phyloP scores from a whole-genome alignment of 2,329 filamentous ascomycete genomes.

The Neopestalotiopsis sp. region DNA sequence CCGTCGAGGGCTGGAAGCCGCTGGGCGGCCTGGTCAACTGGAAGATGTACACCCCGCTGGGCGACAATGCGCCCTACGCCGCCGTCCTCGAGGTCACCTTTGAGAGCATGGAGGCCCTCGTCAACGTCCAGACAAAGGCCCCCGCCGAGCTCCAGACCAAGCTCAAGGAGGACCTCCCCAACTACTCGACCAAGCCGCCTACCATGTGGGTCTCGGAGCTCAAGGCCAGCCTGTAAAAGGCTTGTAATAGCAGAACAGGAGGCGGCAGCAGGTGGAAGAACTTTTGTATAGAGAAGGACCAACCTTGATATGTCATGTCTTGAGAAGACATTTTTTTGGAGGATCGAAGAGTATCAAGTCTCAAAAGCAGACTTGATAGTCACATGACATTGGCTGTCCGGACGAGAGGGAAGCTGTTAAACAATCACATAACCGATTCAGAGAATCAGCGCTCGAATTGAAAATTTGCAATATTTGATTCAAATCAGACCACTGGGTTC shows the following conservation, averaged over 20 bases:
- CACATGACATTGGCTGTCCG: no score
- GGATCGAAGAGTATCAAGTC: background rate
- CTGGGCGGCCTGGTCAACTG: slow-evolving; percentile 16
- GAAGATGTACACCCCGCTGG: slow-evolving; percentile 13
- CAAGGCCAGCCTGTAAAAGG: background rate
- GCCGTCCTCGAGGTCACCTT: slow-evolving; percentile 20
- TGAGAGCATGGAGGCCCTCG: slow-evolving; percentile 18
- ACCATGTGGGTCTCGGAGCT: slow-evolving; percentile 17
- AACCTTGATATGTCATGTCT: no score
- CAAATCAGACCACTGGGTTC: no score
- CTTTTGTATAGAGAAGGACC: no score
- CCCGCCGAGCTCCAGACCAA: slow-evolving; percentile 10
- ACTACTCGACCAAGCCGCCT: slow-evolving; percentile 21
- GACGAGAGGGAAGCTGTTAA: no score
- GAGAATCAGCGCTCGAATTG: no score
- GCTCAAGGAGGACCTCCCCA: slow-evolving; percentile 16
- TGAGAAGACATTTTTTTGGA: no score
- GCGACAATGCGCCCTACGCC: slow-evolving; percentile 20
- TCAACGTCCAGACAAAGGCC: slow-evolving; percentile 10
- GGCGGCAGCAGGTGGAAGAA: no score
- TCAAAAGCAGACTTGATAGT: background rate
- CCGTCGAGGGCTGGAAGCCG: slow-evolving; percentile 15
- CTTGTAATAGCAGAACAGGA: background rate
- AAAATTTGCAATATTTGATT: no score
- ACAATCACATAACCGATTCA: no score